phyloP scores from a whole-genome alignment of 1,139 yeast species.

The Protomyces inundatus region DNA sequence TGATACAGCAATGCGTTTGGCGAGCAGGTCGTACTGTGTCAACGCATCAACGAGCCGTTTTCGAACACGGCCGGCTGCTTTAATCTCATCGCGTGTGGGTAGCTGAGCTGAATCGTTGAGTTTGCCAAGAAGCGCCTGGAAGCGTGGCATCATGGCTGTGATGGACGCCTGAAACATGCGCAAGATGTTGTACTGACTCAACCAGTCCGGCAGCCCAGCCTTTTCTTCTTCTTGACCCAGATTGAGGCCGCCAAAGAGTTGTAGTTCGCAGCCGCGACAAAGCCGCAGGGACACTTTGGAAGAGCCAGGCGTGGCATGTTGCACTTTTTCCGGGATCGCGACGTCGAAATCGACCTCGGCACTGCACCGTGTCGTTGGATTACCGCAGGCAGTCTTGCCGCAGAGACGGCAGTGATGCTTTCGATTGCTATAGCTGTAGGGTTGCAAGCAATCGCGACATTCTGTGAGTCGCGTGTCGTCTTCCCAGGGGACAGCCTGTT shows the following conservation, averaged over 20 bases:
- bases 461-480: conserved; percentile 48
- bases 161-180: conserved; percentile 34
- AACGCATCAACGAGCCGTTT: conserved; percentile 45
- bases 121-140: conserved; percentile 41
- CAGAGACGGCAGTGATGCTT: conserved; percentile 88
- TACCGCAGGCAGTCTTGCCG: conserved; percentile 77
- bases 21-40: conserved; percentile 44
- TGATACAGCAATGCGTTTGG: conserved; percentile 40
- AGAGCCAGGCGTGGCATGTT: background rate
- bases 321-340: background rate
- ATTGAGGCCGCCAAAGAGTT: background rate
- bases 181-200: conserved; percentile 40
- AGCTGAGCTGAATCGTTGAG: conserved; percentile 39
- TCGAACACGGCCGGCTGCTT: conserved; percentile 43
- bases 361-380: conserved; percentile 50
- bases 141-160: conserved; percentile 42
- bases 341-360: conserved; percentile 40
- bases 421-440: conserved; percentile 56
- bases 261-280: conserved; percentile 1
- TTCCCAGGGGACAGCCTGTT: conserved; percentile 63
- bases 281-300: background rate
- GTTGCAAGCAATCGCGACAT: conserved; percentile 61
- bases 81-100: conserved; percentile 37
- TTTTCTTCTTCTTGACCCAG: conserved; percentile 19
- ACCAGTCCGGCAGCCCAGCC: conserved; percentile 33